Conservation (phyloP, 345 rosid genomes). For the Iberis pinnata region DNA sequence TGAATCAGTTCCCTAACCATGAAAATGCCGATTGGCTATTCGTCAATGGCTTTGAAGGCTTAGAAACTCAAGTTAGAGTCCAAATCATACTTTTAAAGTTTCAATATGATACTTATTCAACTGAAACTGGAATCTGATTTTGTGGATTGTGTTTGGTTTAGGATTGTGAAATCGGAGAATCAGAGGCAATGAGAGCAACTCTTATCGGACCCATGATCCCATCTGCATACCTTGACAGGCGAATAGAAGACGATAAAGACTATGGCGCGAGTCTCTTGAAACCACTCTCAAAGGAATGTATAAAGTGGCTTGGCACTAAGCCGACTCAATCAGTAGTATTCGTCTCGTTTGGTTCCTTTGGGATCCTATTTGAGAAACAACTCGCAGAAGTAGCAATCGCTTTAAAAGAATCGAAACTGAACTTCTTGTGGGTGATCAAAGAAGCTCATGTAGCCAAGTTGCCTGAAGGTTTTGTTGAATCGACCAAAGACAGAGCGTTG, state of each 20-base stretch:
- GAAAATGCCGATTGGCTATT: conserved; percentile 57
- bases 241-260: conserved; percentile 44
- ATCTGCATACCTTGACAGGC: conserved; percentile 42
- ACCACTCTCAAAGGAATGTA: conserved; percentile 50
- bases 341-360: conserved; percentile 71
- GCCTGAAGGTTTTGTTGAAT: conserved; percentile 44
- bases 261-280: conserved; percentile 71
- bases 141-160: conserved; percentile 14
- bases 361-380: conserved; percentile 37
- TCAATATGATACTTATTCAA: background rate
- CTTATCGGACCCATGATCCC: conserved; percentile 78
- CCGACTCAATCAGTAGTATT: conserved; percentile 41
- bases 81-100: background rate
- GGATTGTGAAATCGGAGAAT: conserved; percentile 38
- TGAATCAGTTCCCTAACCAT: conserved; percentile 48
- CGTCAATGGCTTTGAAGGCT: conserved; percentile 44
- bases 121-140: background rate
- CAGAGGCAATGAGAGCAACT: conserved; percentile 48
- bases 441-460: conserved; percentile 44
- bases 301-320: conserved; percentile 53
- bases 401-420: conserved; percentile 38
- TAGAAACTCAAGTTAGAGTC: conserved; percentile 46
- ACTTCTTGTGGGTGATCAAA: conserved; percentile 64
- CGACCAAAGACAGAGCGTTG: conserved; percentile 37
- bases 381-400: conserved; percentile 45